Base-by-base conservation (phyloP, 345 rosid genomes). In the Diplotaxis tenuifolia region DNA sequence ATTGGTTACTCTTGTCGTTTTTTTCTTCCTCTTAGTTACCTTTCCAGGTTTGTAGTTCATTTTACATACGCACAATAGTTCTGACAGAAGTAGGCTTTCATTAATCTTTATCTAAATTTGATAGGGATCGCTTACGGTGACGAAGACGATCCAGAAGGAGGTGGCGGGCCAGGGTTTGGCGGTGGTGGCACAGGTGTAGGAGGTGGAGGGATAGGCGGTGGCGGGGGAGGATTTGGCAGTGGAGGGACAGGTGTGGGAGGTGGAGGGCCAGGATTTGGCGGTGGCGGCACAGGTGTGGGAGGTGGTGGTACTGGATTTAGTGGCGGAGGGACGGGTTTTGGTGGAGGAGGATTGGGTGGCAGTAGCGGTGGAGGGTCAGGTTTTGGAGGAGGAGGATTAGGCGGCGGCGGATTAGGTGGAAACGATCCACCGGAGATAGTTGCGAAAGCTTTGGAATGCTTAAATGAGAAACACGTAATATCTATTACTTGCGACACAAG, bases 371-470 rank as follows among this genome's bases (percentile, higher is more conserved):
- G 56, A 73, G 70, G 76, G 27, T 19, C 27, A 20, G 57, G 27
- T 52, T 52, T 52, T 20, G 76, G 68, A 21, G 75, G 62, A 72
- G 75, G 69, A 36, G 77, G 77, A 29, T 40, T 73, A 14, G 75
- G 22, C 19, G 76, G 60, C 14, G 76, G 60, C 14, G 58, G 74
- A 3, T 9, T 49, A 61, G 79, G 75, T 42, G 67, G 80, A 7
- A 82, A 5, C 14, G 81, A 85, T 75, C 86, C 89, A 15, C 74
- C 91, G 73, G 75, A 84, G 73, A 79, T 92, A 70, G 84, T 85
- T 40, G 82, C 85, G 0, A 87, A 84, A 78, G 99, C 99, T 16
- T 69, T 91, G 88, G 74, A 81, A 34, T 92, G 99, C 78, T 87
- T 95, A 50, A 83, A 84, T 72, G 80, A 92, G 15, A 88, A 79